Base-by-base conservation (phyloP, 2,329 filamentous ascomycete species). In the Colletotrichum chrysophilum region DNA sequence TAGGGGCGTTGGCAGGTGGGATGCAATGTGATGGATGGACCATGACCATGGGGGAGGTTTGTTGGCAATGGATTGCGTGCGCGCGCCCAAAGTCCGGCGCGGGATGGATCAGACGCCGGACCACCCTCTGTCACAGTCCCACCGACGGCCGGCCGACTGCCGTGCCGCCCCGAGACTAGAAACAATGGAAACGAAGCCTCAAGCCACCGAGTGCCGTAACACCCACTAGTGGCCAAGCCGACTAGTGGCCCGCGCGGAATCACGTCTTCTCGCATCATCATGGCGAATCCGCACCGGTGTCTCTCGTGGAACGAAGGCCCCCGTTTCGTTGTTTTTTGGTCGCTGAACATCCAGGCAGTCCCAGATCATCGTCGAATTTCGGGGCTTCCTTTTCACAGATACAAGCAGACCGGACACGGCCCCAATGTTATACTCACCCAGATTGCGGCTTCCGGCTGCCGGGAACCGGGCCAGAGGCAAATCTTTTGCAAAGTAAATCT, bases 231-330 rank as follows among this genome's bases (percentile, higher is more conserved):
- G 18, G 58, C 58, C 64, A 75, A 75, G 73, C 70, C 56, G 43
- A 26, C 58, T 73, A 68, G 73, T 73, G 73, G 73, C 64, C 62
- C 70, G 65, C 58, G 58, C 73, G 56, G 64, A 52, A 75, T 75
- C 70, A 75, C 73, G 73, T 65, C 73, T 75, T 75, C 58, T 73
- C 56, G 64, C 73, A 75, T 73, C 73, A 75, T 64, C 21, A 75
- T 75, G 73, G 70, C 73, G 73, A 75, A 68, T 67, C 36, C 34
- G 64, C 64, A 21, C 64, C 28, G 58, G 56, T n/a, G 56, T 68
- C 36, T 67, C 34, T 72, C 24, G n/a, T 64, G 55, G 36, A 71
- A n/a, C 24, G 14, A 16, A n/a, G 16, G 21, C 7, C 26, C 34
- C 43, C 36, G 26, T 36, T 65, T 26, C 13, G 36, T 21, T n/a